phyloP scores from a whole-genome alignment of 1,284 basidiomycete genomes.

The Tranzscheliella williamsii region DNA sequence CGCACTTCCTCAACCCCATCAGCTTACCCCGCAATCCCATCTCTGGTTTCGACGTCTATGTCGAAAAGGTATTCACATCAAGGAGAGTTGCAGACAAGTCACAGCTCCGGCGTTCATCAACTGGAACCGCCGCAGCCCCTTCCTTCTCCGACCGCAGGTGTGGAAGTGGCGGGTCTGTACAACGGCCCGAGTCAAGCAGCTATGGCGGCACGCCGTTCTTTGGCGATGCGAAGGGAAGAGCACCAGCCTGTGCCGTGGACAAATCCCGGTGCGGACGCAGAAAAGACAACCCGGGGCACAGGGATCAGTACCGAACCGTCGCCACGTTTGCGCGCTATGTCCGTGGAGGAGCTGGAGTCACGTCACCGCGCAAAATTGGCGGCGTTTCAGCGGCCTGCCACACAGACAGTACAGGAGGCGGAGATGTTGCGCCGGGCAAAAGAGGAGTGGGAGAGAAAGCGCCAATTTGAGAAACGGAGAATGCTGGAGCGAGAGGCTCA shows the following conservation, averaged over 20 bases:
- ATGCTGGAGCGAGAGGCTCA: conserved; percentile 31
- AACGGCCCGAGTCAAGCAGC: conserved; percentile 17
- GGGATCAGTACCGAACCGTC: conserved; percentile 6
- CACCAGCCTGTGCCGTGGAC: conserved; percentile 24
- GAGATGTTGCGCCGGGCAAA: conserved; percentile 29
- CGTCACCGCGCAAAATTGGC: conserved; percentile 36
- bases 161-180: too few relatives aligned
- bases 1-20: too few relatives aligned
- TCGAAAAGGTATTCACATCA: too few relatives aligned
- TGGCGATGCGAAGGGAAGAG: conserved; percentile 21
- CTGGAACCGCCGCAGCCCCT: too few relatives aligned
- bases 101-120: too few relatives aligned
- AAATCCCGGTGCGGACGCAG: conserved; percentile 16
- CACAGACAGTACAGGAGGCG: conserved; percentile 30
- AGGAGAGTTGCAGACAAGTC: too few relatives aligned
- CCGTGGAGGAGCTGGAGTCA: conserved; percentile 38
- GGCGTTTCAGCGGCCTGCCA: conserved; percentile 38
- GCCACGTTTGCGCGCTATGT: conserved; percentile 19
- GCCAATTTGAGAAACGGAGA: conserved; percentile 19
- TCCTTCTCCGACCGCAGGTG: too few relatives aligned
- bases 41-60: too few relatives aligned
- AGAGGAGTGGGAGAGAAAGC: conserved; percentile 41
- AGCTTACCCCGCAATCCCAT: too few relatives aligned
- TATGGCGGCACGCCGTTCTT: conserved; percentile 23
- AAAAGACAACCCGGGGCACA: conserved; percentile 1